Evolutionary conservation across 2,329 filamentous ascomycete genomes (phyloP).

Genomic region (Zymoseptoria passerinii): DNA sequence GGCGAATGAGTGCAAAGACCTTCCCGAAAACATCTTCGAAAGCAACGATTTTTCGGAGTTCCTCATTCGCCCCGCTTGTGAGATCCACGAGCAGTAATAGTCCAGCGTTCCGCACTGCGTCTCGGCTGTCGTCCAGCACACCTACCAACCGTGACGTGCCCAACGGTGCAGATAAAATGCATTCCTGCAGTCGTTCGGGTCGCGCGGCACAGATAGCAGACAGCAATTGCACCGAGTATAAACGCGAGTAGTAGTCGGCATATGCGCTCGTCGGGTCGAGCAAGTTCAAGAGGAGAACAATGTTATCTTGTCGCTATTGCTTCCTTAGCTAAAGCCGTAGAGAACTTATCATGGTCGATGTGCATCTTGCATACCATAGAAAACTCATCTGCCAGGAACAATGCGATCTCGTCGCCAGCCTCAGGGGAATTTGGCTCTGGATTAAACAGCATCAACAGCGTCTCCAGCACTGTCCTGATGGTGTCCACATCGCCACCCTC

Average conservation of each 20-base stretch:
- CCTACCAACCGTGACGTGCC: conserved; percentile 81
- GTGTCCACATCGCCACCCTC: conserved; percentile 73
- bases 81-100: conserved; percentile 80
- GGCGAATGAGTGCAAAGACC: conserved; percentile 70
- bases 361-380: conserved; percentile 58
- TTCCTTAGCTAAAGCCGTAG: conserved; percentile 39
- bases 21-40: conserved; percentile 91
- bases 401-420: conserved; percentile 87
- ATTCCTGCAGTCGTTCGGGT: conserved; percentile 88
- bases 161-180: conserved; percentile 78
- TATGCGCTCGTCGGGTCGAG: conserved; percentile 84
- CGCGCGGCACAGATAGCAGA: conserved; percentile 76
- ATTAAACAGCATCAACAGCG: conserved; percentile 83
- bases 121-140: conserved; percentile 73
- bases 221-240: conserved; percentile 86
- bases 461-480: conserved; percentile 89
- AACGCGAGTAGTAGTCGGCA: conserved; percentile 50
- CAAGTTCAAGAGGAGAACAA: conserved; percentile 80
- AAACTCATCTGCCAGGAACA: conserved; percentile 97
- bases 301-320: conserved; percentile 81
- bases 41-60: conserved; percentile 90
- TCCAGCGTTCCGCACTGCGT: conserved; percentile 79
- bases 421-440: conserved; percentile 62
- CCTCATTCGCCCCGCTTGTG: conserved; percentile 67
- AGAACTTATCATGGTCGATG: neutral